Evolutionary conservation across 2,329 filamentous ascomycete genomes (phyloP).

Genomic region (Paraconiothyrium brasiliense): DNA sequence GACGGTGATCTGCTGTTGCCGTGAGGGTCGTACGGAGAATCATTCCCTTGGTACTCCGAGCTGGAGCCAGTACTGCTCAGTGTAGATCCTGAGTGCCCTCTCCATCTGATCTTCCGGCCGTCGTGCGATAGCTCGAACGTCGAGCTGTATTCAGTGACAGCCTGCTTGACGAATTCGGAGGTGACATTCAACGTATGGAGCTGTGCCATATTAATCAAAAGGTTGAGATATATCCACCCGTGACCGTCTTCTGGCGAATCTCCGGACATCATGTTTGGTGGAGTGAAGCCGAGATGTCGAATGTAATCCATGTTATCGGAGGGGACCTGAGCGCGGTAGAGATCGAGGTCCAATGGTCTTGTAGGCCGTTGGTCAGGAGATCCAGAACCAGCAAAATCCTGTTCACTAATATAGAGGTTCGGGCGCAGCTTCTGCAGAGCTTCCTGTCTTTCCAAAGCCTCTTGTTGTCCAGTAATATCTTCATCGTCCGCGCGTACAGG

Average conservation of each 20-base stretch:
- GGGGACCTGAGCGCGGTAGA: constrained; percentile 77
- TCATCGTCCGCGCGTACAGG: constrained; percentile 26
- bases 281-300: constrained; percentile 74
- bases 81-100: constrained; percentile 72
- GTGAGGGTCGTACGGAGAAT: constrained; percentile 58
- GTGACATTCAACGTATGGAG: constrained; percentile 87
- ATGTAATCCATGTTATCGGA: constrained; percentile 83
- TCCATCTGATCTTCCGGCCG: constrained; percentile 82
- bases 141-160: constrained; percentile 74
- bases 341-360: constrained; percentile 78
- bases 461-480: constrained; percentile 26
- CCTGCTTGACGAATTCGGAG: constrained; percentile 76
- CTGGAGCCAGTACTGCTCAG: constrained; percentile 70
- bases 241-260: constrained; percentile 70
- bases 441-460: constrained; percentile 22
- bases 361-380: constrained; percentile 79
- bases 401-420: constrained; percentile 29
- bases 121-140: constrained; percentile 82
- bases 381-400: constrained; percentile 38
- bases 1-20: constrained; percentile 33
- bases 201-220: constrained; percentile 83
- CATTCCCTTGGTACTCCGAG: constrained; percentile 51
- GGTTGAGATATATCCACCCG: constrained; percentile 84
- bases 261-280: constrained; percentile 63
- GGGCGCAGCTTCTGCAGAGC: constrained; percentile 30